Percentiles rank a stretch among this genome's conserved stretches.
phyloP scores from a whole-genome alignment of 2,329 filamentous ascomycete species.

The Tolypocladium ovalisporum region DNA sequence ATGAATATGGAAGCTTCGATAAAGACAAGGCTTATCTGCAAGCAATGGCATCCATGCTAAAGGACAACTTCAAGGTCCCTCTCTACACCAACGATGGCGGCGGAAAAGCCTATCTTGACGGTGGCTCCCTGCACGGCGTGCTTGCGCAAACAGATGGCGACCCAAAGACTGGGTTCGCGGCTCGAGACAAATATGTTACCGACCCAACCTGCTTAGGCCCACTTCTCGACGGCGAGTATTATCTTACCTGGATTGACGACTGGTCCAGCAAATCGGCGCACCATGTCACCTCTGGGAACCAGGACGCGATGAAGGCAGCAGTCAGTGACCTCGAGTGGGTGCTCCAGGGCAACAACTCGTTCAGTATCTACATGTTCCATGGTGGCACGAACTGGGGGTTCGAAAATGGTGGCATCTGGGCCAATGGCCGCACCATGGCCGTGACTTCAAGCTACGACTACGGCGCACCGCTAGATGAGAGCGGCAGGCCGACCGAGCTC shows the following conservation, averaged over 20 bases:
- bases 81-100: constrained; percentile 40
- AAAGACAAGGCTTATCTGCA: constrained; percentile 31
- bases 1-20: constrained; percentile 39
- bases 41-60: constrained; percentile 29
- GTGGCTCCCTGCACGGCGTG: constrained; percentile 30
- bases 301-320: not conserved
- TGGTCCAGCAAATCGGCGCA: constrained; percentile 16
- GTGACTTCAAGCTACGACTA: constrained; percentile 40
- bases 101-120: constrained; percentile 28
- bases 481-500: constrained; percentile 31
- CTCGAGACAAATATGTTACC: constrained; percentile 30
- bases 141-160: constrained; percentile 36
- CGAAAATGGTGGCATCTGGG: constrained; percentile 33
- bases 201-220: constrained; percentile 30
- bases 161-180: constrained; percentile 14
- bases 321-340: constrained; percentile 10
- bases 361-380: constrained; percentile 42
- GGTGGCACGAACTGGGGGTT: constrained; percentile 41
- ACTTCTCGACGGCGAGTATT: constrained; percentile 31
- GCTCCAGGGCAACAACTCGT: constrained; percentile 17
- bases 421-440: constrained; percentile 21
- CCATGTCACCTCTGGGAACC: constrained; percentile 23
- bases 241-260: constrained; percentile 4
- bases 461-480: constrained; percentile 37
- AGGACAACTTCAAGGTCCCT: constrained; percentile 26